Conservation (phyloP, 1,139 yeast species). For the Ogataea hybrid region DNA sequence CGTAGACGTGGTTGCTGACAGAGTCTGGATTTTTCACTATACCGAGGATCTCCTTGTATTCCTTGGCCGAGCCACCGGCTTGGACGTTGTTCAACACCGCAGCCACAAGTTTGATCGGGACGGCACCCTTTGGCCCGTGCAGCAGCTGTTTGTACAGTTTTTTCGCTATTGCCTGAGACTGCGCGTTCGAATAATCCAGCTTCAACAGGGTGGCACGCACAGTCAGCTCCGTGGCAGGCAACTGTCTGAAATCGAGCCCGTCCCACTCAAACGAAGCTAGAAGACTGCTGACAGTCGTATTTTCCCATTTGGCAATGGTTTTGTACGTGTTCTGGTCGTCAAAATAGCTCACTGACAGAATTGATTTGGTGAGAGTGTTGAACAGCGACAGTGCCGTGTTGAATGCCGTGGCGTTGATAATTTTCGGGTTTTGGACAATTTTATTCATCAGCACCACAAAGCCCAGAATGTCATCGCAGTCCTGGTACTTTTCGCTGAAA, state of each 20-base stretch:
- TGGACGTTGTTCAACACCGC: constrained; percentile 36
- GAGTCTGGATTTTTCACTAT: constrained; percentile 48
- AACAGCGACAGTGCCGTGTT: constrained; percentile 35
- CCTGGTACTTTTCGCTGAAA: constrained; percentile 30
- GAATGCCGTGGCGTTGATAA: constrained; percentile 21
- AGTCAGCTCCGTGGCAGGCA: constrained; percentile 36
- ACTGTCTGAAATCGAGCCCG: constrained; percentile 20
- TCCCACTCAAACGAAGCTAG: constrained; percentile 27
- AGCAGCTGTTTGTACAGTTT: constrained; percentile 44
- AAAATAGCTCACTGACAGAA: constrained; percentile 28
- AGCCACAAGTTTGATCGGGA: constrained; percentile 48
- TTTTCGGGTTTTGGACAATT: constrained; percentile 29
- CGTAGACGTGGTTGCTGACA: constrained; percentile 37
- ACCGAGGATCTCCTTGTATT: constrained; percentile 55
- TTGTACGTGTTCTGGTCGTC: constrained; percentile 31
- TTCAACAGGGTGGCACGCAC: constrained; percentile 43
- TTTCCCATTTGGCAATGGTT: constrained; percentile 22
- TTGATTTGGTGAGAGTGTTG: constrained; percentile 34
- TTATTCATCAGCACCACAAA: constrained; percentile 33
- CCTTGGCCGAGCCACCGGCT: constrained; percentile 41
- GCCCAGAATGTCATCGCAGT: constrained; percentile 33
- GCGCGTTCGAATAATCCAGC: constrained; percentile 33
- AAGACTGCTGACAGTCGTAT: constrained; percentile 23
- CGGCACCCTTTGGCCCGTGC: constrained; percentile 47
- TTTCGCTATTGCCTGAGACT: constrained; percentile 36